Evolutionary conservation across 192 early-diverging fungal genomes (phyloP).

Genomic region (Podila clonocystis): DNA sequence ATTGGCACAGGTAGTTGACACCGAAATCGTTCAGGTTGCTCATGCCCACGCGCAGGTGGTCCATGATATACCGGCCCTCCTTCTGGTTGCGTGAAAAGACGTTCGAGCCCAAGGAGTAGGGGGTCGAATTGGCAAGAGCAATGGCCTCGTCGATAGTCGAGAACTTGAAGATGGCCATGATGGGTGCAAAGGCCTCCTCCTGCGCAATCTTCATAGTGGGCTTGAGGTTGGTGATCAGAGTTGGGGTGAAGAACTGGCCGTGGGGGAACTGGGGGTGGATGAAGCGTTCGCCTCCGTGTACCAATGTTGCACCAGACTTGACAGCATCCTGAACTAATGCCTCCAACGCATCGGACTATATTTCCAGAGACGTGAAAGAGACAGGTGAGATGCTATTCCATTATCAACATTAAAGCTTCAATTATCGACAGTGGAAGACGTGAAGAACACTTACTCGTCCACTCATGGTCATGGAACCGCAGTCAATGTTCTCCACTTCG

Average conservation of each 20-base stretch:
- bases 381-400: neutral
- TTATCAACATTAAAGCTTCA: no score
- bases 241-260: constrained; percentile 86
- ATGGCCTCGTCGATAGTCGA: constrained; percentile 74
- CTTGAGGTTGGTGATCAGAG: constrained; percentile 81
- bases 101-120: constrained; percentile 81
- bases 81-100: constrained; percentile 79
- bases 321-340: constrained; percentile 80
- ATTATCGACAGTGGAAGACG: no score
- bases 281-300: constrained; percentile 74
- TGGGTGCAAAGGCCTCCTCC: constrained; percentile 83
- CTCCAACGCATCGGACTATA: constrained; percentile 66
- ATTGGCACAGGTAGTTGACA: constrained; percentile 85
- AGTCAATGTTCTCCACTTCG: constrained; percentile 74
- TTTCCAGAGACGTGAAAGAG: neutral
- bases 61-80: constrained; percentile 68
- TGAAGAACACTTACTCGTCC: constrained; percentile 55
- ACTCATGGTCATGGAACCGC: constrained; percentile 88
- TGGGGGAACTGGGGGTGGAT: constrained; percentile 74
- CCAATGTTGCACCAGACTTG: constrained; percentile 74
- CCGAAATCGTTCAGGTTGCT: constrained; percentile 90
- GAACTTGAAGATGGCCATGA: constrained; percentile 84
- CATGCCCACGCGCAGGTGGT: constrained; percentile 77
- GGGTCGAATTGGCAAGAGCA: constrained; percentile 70
- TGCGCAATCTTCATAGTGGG: constrained; percentile 80